phyloP scores from a whole-genome alignment of 2,329 filamentous ascomycete genomes.

The Leptographium radiaticola region DNA sequence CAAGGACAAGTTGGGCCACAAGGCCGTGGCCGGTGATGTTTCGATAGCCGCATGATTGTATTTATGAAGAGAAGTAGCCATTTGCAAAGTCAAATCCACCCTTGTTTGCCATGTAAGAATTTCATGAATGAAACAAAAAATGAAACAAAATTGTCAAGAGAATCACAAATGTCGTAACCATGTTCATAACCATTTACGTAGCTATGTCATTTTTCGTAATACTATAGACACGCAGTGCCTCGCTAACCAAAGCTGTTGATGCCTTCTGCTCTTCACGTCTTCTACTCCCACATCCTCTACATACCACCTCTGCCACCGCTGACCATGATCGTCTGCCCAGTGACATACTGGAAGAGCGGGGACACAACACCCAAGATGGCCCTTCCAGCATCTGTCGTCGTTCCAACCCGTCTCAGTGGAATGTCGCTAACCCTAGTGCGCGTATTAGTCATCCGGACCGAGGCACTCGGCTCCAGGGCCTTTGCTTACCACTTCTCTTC shows the following conservation, averaged over 20 bases:
- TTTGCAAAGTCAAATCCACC: no score
- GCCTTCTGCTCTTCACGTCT: no score
- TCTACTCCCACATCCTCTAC: slow-evolving; percentile 17
- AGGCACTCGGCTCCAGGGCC: not conserved
- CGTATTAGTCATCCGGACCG: not conserved
- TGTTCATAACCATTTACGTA: no score
- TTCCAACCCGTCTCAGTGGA: slow-evolving; percentile 62
- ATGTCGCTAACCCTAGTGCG: slow-evolving; percentile 42
- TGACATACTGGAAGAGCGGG: slow-evolving; percentile 73
- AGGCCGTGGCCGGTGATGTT: not conserved
- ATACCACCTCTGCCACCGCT: slow-evolving; percentile 57
- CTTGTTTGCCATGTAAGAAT: no score
- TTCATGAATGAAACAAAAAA: no score
- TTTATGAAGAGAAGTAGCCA: not conserved
- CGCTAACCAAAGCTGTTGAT: no score
- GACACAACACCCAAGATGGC: slow-evolving; percentile 67
- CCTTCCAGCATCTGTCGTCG: slow-evolving; percentile 67
- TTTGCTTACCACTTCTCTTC: slow-evolving; percentile 1
- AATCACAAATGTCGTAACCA: no score
- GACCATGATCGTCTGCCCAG: slow-evolving; percentile 76
- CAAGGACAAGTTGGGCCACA: not conserved
- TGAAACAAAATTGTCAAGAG: no score
- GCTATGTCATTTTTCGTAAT: no score
- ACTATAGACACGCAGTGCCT: no score
- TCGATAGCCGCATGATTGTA: not conserved